phyloP scores from a whole-genome alignment of 371 early-diverging fungal species.

The Mucor saturninus region DNA sequence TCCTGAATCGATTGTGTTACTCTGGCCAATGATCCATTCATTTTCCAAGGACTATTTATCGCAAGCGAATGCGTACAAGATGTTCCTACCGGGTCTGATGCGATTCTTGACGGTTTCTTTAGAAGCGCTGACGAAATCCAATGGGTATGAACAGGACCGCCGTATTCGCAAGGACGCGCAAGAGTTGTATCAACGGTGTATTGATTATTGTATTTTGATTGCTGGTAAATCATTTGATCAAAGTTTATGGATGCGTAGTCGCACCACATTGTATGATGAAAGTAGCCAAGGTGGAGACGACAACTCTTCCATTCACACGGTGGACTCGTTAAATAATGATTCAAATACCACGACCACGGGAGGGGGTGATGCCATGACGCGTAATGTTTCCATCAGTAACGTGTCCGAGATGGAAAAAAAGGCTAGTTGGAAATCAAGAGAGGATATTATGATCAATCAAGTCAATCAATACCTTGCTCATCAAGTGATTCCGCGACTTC shows the following conservation, averaged over 20 bases:
- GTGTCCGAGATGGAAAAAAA: slow-evolving; percentile 56
- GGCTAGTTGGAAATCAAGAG: slow-evolving; percentile 51
- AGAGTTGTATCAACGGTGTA: slow-evolving; percentile 70
- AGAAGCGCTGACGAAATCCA: slow-evolving; percentile 55
- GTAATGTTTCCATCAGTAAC: slow-evolving; percentile 44
- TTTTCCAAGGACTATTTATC: slow-evolving; percentile 72
- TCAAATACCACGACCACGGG: neutral
- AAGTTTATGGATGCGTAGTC: slow-evolving; percentile 71
- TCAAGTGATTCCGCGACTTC: slow-evolving; percentile 70
- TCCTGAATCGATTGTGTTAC: slow-evolving; percentile 55
- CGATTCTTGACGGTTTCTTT: slow-evolving; percentile 65
- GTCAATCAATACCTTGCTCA: slow-evolving; percentile 55
- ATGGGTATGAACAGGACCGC: slow-evolving; percentile 63
- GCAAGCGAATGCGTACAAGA: slow-evolving; percentile 66
- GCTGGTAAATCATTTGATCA: slow-evolving; percentile 81
- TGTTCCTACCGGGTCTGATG: slow-evolving; percentile 57
- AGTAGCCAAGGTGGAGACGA: slow-evolving; percentile 19
- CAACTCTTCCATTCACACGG: slow-evolving; percentile 23
- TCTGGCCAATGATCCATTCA: slow-evolving; percentile 69
- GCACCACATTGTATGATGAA: slow-evolving; percentile 47
- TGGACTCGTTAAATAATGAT: neutral
- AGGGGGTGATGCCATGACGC: slow-evolving; percentile 17
- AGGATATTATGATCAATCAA: slow-evolving; percentile 57
- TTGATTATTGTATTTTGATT: slow-evolving; percentile 79
- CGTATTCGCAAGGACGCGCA: slow-evolving; percentile 70